Evolutionary conservation across 2,329 filamentous ascomycete genomes (phyloP), one percentile per base, ranked within the genome.

Genomic region (Diaporthe sp.): DNA sequence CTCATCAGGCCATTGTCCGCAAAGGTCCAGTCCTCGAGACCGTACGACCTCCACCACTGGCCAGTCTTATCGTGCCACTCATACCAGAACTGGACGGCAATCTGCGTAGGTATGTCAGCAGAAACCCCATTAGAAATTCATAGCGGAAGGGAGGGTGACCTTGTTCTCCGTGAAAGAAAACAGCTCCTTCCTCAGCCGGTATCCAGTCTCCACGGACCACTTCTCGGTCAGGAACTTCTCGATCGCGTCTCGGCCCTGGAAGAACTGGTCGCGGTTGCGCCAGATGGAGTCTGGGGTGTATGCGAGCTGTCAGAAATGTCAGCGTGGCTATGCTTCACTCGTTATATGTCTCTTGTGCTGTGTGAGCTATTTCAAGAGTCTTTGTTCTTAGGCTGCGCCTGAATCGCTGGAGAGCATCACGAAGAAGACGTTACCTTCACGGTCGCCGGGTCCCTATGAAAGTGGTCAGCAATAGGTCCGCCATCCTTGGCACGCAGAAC

Each of bases 11-110:
- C 93, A 79, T 94, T 90, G 1, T 89, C 86, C 0, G 91, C 91
- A 83, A 94, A 95, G 0, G 93, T 95, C 93, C 93, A 95, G 81
- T 95, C 93, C 81, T 95, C 93, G 15, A 97, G 88, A 0, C 95
- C 95, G 80, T 97, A 97, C 60, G 93, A 95, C n/a, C 94, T 89
- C 88, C 93, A 96, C 95, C 95, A 98, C 82, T 94, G 92, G 51
- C 93, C 92, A 2, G 87, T 79, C 10, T 85, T 84, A 80, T 96
- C 94, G 78, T 92, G 89, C 84, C 92, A 96, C 83, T 97, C 93
- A 80, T 96, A 97, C 95, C 95, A 97, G 83, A 97, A 97, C 81
- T 98, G 94, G 31, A 97, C 95, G 1, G 95, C 95, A 78, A 96
- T 96, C 84, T 91, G 62, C 58, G 4, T 2, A 53, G 7, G 2